phyloP scores from a whole-genome alignment of 208 protist genomes.

The Crithidia thermophila region DNA sequence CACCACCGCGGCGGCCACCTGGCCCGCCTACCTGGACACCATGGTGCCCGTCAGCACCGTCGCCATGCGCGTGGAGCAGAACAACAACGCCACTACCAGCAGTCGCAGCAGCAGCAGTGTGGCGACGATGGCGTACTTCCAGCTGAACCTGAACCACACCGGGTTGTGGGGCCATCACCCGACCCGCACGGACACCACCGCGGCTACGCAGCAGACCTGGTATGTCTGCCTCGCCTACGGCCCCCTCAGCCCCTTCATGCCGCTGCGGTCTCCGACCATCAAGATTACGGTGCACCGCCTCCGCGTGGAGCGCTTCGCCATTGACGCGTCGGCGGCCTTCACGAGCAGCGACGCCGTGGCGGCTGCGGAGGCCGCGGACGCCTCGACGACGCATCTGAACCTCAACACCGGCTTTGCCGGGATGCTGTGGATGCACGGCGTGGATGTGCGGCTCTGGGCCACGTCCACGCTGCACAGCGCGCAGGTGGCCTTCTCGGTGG shows the following conservation, averaged over 20 bases:
- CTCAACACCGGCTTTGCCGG: slow-evolving; percentile 67
- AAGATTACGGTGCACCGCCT: slow-evolving; percentile 48
- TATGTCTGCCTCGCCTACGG: slow-evolving; percentile 67
- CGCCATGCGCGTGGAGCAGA: slow-evolving; percentile 14
- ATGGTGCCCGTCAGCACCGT: slow-evolving; percentile 63
- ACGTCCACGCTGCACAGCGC: slow-evolving; percentile 47
- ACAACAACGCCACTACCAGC: not conserved
- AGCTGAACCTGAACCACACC: slow-evolving; percentile 74
- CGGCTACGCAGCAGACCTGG: slow-evolving; percentile 40
- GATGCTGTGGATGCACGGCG: slow-evolving; percentile 55
- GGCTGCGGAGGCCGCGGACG: slow-evolving; percentile 20
- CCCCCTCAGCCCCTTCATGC: slow-evolving; percentile 40
- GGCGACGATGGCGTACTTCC: slow-evolving; percentile 46
- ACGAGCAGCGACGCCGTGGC: slow-evolving; percentile 26
- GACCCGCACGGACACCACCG: slow-evolving; percentile 24
- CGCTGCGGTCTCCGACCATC: slow-evolving; percentile 31
- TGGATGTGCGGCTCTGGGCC: slow-evolving; percentile 63
- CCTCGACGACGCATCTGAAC: slow-evolving; percentile 42
- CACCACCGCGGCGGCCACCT: slow-evolving; percentile 20
- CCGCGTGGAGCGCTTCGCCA: slow-evolving; percentile 33
- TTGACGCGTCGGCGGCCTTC: slow-evolving; percentile 26
- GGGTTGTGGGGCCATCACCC: slow-evolving; percentile 60
- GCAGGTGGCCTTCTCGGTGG: slow-evolving; percentile 48
- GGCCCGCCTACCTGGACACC: slow-evolving; percentile 42
- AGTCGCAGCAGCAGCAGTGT: not conserved